Percentiles rank a stretch among this genome's conserved stretches.
Conservation (phyloP, 495 filamentous ascomycete species). For the Cairneyella variabilis region DNA sequence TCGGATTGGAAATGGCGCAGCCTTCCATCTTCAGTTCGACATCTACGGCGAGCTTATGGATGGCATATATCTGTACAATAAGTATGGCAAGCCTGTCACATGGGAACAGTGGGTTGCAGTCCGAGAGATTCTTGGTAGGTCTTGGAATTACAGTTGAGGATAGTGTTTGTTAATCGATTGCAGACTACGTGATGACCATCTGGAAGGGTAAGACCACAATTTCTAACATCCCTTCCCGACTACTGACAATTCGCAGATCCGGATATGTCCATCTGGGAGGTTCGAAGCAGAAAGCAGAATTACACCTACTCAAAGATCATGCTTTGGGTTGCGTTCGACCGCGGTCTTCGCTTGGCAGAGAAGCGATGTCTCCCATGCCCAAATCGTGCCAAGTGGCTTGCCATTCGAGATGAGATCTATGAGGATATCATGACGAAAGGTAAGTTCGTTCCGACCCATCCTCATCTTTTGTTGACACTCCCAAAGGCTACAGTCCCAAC, state of each 20-base stretch:
- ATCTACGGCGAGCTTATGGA: conserved; percentile 77
- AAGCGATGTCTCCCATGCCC: conserved; percentile 68
- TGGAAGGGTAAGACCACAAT: conserved; percentile 31
- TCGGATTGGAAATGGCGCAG: conserved; percentile 71
- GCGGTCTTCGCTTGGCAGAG: conserved; percentile 64
- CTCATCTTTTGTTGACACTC: not conserved
- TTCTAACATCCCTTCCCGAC: too few species aligned
- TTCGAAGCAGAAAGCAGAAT: conserved; percentile 65
- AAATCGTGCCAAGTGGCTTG: conserved; percentile 58
- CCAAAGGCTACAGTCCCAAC: conserved; percentile 53
- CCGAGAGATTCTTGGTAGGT: conserved; percentile 50
- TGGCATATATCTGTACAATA: conserved; percentile 72
- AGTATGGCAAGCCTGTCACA: conserved; percentile 68
- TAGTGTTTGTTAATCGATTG: not conserved
- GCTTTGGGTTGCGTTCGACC: conserved; percentile 74
- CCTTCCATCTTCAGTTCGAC: conserved; percentile 69
- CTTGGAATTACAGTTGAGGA: not conserved
- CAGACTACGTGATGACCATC: conserved; percentile 52
- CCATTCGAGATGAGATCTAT: conserved; percentile 57
- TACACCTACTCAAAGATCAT: conserved; percentile 73
- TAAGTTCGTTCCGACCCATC: conserved; percentile 10
- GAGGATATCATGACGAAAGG: conserved; percentile 69
- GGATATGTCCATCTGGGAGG: conserved; percentile 80
- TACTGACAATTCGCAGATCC: conserved; percentile 37
- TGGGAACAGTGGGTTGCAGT: conserved; percentile 67